Base-by-base conservation (phyloP, 768 basidiomycete genomes). In the Trametes cinnabarina region DNA sequence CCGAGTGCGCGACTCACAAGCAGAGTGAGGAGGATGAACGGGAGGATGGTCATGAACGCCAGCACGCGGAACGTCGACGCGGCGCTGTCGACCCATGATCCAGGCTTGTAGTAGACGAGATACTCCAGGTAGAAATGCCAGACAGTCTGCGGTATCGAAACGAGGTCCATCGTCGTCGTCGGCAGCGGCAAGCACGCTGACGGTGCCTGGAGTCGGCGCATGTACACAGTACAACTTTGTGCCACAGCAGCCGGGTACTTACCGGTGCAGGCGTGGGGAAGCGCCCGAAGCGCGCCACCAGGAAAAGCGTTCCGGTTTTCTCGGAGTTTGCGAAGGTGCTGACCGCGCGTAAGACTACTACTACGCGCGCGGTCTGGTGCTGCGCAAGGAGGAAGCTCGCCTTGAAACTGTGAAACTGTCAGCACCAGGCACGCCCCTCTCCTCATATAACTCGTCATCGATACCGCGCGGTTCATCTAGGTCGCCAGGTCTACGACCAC, bases 11-110 rank as follows among this genome's bases (percentile, higher is more conserved):
- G 51, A 54, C 57, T 56, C 74, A 90, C 90, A 55, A 92, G 71
- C 60, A 90, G 75, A 3, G 85, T 87, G 41, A 92, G 73, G 49
- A 86, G 72, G 54, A 86, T 66, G 50, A 89, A 73, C 3, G 80
- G 80, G 17, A 76, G 51, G 57, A 79, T 66, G 55, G 75, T 64
- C 34, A 87, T 20, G 57, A 78, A 71, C 22, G 90, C 86, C 59
- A 91, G 77, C 46, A 90, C 69, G 54, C 88, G 86, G 64, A 80
- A 87, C 6, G 75, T 74, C 39, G 80, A 85, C 17, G 90, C 87
- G 34, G 81, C 76, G 58, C 78, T 81, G 39, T 78, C 81, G 47
- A 92, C 85, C 84, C 82, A 87, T 3, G 90, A 91, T 39, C 77
- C 74, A 3, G 81, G 76, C 44, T 81, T 68, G 65, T 88, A 90